These are phyloP conservation scores for Asterella californica DNA, from an alignment of 225 moss, liverwort and hornwort genomes.

Conservation along the genomic window DNA sequence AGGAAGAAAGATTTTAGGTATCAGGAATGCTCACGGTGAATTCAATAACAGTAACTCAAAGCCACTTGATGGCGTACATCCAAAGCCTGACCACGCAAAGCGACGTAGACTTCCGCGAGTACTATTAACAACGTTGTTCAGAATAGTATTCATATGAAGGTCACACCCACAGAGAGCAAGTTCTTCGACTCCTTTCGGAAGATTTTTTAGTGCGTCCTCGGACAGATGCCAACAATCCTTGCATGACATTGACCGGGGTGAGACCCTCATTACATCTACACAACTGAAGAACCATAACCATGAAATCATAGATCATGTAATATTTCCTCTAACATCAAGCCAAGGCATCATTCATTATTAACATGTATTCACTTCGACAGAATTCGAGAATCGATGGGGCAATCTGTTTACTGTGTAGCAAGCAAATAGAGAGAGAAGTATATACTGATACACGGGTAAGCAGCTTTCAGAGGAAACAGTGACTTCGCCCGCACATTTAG, in stretches of 20 bases:
- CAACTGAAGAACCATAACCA: not conserved
- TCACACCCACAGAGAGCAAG: constrained; percentile 69
- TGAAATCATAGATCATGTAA: not conserved
- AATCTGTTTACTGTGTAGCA: not conserved
- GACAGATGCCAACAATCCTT: constrained; percentile 74
- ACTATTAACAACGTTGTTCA: constrained; percentile 44
- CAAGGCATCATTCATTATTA: too few species aligned
- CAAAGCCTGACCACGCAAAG: constrained; percentile 84
- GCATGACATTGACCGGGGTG: not conserved
- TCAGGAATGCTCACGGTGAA: constrained; percentile 32
- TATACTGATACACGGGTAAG: too few species aligned
- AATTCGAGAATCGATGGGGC: not conserved
- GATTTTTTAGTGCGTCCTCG: constrained; percentile 37
- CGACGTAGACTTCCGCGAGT: constrained; percentile 51
- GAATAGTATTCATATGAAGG: constrained; percentile 58
- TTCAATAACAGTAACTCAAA: constrained; percentile 46
- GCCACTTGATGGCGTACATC: constrained; percentile 48
- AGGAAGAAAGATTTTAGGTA: not conserved
- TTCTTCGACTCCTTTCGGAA: constrained; percentile 65
- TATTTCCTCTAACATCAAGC: not conserved
- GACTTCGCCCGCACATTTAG: too few species aligned
- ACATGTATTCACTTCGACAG: not conserved
- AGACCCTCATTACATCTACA: not conserved
- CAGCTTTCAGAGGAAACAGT: too few species aligned
- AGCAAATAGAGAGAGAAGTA: too few species aligned